Conservation (phyloP, 371 early-diverging fungal species). For the Vairimorpha necatrix region DNA sequence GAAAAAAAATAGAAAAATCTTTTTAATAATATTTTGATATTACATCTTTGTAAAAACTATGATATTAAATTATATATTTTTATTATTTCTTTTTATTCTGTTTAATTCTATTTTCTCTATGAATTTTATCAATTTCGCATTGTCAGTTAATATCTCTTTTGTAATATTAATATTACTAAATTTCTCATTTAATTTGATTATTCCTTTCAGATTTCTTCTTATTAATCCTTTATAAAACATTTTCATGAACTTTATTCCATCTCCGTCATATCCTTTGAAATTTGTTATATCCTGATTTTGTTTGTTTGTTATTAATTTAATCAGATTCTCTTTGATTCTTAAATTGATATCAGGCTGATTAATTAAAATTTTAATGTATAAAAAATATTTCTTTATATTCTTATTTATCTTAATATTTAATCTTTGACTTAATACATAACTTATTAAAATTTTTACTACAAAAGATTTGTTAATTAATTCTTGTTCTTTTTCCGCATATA, state of each 20-base stretch:
- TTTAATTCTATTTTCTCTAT: background rate
- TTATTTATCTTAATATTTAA: background rate
- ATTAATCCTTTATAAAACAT: background rate
- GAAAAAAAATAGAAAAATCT: background rate
- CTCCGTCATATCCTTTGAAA: background rate
- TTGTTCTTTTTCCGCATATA: background rate
- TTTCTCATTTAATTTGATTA: background rate
- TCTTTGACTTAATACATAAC: background rate
- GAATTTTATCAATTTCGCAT: background rate
- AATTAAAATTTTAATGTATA: background rate
- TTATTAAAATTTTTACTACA: background rate
- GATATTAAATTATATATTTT: background rate
- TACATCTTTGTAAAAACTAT: background rate
- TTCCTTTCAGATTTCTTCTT: background rate
- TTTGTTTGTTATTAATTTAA: background rate
- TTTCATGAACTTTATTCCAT: background rate
- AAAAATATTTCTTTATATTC: background rate
- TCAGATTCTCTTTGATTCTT: background rate
- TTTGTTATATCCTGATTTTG: background rate
- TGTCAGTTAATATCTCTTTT: background rate
- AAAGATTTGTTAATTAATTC: constrained; percentile 1
- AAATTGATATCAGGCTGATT: background rate
- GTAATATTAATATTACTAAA: background rate
- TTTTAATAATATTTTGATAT: background rate
- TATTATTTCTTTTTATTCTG: background rate